These are phyloP conservation scores for Gilbertella persicaria DNA, from an alignment of 371 early-diverging fungal species.

Conservation along the genomic window DNA sequence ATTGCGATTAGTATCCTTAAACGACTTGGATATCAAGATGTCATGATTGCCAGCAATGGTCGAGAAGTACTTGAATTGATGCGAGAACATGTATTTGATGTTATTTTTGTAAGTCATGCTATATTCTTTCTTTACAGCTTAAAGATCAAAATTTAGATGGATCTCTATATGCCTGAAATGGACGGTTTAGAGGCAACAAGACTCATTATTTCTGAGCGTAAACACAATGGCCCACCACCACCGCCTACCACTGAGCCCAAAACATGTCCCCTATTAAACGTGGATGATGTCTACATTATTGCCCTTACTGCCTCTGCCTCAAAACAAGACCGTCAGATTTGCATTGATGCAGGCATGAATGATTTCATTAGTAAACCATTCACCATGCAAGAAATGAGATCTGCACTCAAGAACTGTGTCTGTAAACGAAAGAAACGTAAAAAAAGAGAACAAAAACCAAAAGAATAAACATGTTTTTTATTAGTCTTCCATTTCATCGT, in stretches of 20 bases:
- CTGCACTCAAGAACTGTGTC: constrained; percentile 36
- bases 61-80: constrained; percentile 50
- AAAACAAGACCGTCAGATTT: constrained; percentile 58
- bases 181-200: constrained; percentile 52
- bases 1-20: constrained; percentile 59
- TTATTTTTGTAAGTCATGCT: constrained; percentile 43
- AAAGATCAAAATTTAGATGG: constrained; percentile 50
- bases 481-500: constrained; percentile 60
- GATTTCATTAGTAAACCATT: constrained; percentile 66
- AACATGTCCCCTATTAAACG: constrained; percentile 34
- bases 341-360: constrained; percentile 66
- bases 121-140: background rate
- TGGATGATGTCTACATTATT: constrained; percentile 55
- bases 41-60: constrained; percentile 57
- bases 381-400: constrained; percentile 56
- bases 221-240: background rate
- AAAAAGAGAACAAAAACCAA: constrained; percentile 29
- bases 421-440: constrained; percentile 24
- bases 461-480: no score
- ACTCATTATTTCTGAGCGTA: constrained; percentile 38
- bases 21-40: constrained; percentile 54
- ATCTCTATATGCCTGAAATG: constrained; percentile 58
- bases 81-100: constrained; percentile 43
- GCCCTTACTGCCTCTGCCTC: constrained; percentile 64
- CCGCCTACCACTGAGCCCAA: background rate